Evolutionary conservation across 2,329 filamentous ascomycete species (phyloP).

Genomic region (Aspergillus neotritici): DNA sequence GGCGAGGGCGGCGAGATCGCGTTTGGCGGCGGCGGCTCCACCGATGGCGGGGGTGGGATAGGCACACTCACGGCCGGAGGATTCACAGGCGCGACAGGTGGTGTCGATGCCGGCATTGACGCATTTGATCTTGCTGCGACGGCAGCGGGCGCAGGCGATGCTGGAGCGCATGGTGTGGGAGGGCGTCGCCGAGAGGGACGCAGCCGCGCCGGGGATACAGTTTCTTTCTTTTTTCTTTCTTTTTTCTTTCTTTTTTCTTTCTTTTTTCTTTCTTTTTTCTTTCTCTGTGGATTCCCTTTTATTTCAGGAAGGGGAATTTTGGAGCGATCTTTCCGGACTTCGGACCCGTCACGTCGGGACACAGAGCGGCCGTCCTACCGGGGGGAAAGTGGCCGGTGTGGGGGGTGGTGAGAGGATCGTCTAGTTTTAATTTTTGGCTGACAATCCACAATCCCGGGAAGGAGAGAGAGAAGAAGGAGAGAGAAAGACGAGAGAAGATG

Average conservation of each 20-base stretch:
- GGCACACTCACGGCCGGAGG: slow-evolving; percentile 64
- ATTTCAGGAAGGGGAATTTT: too few species aligned
- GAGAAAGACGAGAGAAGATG: slow-evolving; percentile 3
- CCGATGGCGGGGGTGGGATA: slow-evolving; percentile 53
- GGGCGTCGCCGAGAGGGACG: slow-evolving; percentile 5
- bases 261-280: slow-evolving; percentile 1
- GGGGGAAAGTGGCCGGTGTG: too few species aligned
- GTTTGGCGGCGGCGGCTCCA: slow-evolving; percentile 29
- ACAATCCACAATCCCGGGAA: too few species aligned
- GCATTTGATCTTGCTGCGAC: slow-evolving; percentile 81
- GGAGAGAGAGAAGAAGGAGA: background rate
- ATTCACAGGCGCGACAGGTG: slow-evolving; percentile 69
- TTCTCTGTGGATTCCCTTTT: too few species aligned
- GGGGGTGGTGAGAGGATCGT: too few species aligned
- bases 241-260: background rate
- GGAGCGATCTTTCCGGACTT: too few species aligned
- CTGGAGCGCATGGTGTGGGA: slow-evolving; percentile 60
- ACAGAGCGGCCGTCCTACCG: too few species aligned
- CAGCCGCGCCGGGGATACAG: slow-evolving; percentile 8
- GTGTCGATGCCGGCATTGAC: slow-evolving; percentile 68
- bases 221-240: slow-evolving; percentile 2
- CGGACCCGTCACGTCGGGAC: too few species aligned
- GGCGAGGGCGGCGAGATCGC: slow-evolving; percentile 31
- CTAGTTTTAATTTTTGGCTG: too few species aligned
- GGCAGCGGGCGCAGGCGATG: slow-evolving; percentile 70